Evolutionary conservation across 805 yeast genomes (phyloP).

Genomic region (Suhomyces tanzawaensis): DNA sequence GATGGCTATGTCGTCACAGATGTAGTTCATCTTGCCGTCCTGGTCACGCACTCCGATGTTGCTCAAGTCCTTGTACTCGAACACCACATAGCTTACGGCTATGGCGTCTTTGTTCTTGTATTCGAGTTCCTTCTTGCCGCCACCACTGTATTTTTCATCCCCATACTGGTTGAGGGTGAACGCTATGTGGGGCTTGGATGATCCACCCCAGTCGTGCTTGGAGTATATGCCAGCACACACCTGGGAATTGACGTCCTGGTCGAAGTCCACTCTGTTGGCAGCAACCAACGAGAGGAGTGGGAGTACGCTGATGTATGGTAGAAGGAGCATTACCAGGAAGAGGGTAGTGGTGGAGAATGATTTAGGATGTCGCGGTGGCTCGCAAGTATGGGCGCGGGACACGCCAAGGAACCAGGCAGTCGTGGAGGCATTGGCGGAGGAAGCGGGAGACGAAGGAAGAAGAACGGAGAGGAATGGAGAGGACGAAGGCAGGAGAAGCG

Average conservation of each 20-base stretch:
- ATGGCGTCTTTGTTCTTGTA: constrained; percentile 31
- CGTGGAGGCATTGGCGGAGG: no score
- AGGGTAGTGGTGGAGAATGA: no score
- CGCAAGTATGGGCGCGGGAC: no score
- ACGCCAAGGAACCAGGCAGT: no score
- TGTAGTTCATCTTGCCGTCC: constrained; percentile 50
- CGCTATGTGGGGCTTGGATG: constrained; percentile 51
- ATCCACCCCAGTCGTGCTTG: constrained; percentile 84
- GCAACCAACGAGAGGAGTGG: constrained; percentile 6
- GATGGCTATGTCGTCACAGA: constrained; percentile 76
- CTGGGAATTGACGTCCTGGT: constrained; percentile 49
- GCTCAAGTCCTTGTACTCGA: constrained; percentile 77
- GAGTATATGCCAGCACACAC: constrained; percentile 90
- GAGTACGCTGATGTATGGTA: not conserved
- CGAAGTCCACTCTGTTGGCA: constrained; percentile 50
- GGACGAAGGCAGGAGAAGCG: no score
- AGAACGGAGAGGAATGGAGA: no score
- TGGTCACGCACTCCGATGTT: constrained; percentile 56
- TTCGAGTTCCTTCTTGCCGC: no score
- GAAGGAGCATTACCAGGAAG: no score
- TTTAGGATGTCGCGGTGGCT: no score
- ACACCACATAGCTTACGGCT: constrained; percentile 65
- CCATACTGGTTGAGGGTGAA: constrained; percentile 28
- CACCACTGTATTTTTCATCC: constrained; percentile 25
- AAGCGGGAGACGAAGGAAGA: no score